phyloP scores from a whole-genome alignment of 75 land plant species.

The Selaginella tamariscina region DNA sequence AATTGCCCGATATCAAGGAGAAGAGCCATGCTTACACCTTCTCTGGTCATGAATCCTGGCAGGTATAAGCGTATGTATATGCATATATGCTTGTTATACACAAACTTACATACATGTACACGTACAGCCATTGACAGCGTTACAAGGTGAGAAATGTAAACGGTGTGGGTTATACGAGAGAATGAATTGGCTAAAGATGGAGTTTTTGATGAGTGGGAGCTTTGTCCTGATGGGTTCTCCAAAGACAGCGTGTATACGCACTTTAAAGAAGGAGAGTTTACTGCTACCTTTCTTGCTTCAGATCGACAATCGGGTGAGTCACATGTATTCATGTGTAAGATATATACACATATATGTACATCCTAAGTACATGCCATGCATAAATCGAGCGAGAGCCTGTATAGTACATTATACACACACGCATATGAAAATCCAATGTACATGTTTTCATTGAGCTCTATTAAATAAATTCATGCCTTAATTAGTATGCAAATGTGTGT shows the following conservation, averaged over 20 bases:
- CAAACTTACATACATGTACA: neutral
- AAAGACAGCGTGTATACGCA: constrained; percentile 45
- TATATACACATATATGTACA: too few species aligned
- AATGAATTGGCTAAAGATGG: constrained; percentile 58
- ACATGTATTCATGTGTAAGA: too few species aligned
- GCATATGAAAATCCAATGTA: too few species aligned
- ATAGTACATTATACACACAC: too few species aligned
- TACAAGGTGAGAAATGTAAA: constrained; percentile 60
- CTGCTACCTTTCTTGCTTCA: constrained; percentile 63
- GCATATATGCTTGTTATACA: neutral
- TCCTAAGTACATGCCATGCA: too few species aligned
- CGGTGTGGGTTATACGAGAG: constrained; percentile 89
- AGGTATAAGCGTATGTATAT: constrained; percentile 34
- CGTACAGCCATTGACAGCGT: constrained; percentile 69
- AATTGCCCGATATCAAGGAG: constrained; percentile 62
- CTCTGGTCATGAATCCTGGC: constrained; percentile 92
- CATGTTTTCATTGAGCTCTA: too few species aligned
- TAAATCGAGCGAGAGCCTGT: too few species aligned
- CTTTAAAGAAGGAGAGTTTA: constrained; percentile 53
- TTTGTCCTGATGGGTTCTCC: constrained; percentile 66
- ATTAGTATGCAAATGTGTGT: too few species aligned
- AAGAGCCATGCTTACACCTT: constrained; percentile 37
- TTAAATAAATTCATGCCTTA: too few species aligned
- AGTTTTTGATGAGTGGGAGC: constrained; percentile 88
- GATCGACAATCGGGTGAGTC: too few species aligned